Percentiles rank a stretch among this genome's conserved stretches.
These are phyloP conservation scores for Termitomyces sp. DNA, from an alignment of 768 basidiomycete species.

Conservation along the genomic window DNA sequence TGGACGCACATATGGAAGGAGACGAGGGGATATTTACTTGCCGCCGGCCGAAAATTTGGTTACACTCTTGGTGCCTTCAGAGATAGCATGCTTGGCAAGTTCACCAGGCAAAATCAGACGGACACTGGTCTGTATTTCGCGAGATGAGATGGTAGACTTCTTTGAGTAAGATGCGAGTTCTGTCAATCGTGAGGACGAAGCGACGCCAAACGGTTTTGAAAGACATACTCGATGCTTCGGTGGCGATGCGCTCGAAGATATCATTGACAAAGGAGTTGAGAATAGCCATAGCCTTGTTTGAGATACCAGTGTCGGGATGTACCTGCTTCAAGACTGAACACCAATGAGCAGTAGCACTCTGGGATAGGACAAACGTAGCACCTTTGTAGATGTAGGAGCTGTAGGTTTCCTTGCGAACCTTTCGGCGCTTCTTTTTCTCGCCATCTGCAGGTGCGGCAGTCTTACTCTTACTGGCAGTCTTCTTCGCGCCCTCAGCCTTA, in stretches of 20 bases:
- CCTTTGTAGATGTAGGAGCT: conserved; percentile 86
- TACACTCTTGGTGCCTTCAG: conserved; percentile 49
- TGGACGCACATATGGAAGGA: not conserved
- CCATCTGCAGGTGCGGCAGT: conserved; percentile 44
- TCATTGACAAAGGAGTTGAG: conserved; percentile 84
- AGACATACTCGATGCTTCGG: conserved; percentile 63
- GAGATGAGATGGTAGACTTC: conserved; percentile 87
- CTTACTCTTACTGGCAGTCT: conserved; percentile 38
- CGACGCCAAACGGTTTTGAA: not conserved
- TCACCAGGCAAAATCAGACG: conserved; percentile 84
- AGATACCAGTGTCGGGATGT: conserved; percentile 92
- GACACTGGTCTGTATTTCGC: conserved; percentile 85
- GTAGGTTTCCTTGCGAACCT: conserved; percentile 80
- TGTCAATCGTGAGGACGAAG: conserved; percentile 15
- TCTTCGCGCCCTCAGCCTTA: conserved; percentile 38
- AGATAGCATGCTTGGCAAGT: conserved; percentile 85
- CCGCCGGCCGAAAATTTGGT: conserved; percentile 53
- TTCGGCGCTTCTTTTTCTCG: conserved; percentile 80
- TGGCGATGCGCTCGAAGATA: conserved; percentile 79
- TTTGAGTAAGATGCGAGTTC: conserved; percentile 85
- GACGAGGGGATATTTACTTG: conserved; percentile 26
- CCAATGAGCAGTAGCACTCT: not conserved
- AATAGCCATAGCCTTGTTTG: conserved; percentile 85
- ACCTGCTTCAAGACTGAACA: conserved; percentile 81
- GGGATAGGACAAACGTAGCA: conserved; percentile 22